Conservation (phyloP, 495 filamentous ascomycete species). For the Penicillium taxi region DNA sequence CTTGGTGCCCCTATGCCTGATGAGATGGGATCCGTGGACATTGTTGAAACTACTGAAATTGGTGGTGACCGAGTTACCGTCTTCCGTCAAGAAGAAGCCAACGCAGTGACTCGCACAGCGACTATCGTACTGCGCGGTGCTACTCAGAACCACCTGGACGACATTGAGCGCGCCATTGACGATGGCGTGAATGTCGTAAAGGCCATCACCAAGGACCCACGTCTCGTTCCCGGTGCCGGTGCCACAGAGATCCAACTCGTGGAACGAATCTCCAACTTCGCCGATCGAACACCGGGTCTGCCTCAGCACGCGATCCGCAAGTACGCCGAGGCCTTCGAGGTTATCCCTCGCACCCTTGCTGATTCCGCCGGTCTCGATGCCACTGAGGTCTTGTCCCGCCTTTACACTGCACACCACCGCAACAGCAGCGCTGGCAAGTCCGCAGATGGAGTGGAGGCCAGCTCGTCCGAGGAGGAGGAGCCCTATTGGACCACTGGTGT, state of each 20-base stretch:
- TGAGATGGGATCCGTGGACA: slow-evolving; percentile 91
- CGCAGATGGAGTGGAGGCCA: slow-evolving; percentile 30
- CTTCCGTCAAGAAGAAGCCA: slow-evolving; percentile 92
- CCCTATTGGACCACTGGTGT: slow-evolving; percentile 85
- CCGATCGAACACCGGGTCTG: slow-evolving; percentile 84
- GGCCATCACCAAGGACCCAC: slow-evolving; percentile 87
- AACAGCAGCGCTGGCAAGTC: slow-evolving; percentile 20
- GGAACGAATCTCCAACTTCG: slow-evolving; percentile 79
- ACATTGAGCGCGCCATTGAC: slow-evolving; percentile 94
- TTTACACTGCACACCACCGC: slow-evolving; percentile 88
- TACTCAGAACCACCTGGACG: slow-evolving; percentile 96
- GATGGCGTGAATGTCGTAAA: slow-evolving; percentile 99
- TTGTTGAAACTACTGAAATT: slow-evolving; percentile 97
- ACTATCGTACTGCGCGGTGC: slow-evolving; percentile 93
- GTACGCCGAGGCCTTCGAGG: slow-evolving; percentile 95
- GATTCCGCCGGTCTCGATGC: slow-evolving; percentile 94
- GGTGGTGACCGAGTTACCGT: slow-evolving; percentile 98
- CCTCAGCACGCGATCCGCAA: slow-evolving; percentile 95
- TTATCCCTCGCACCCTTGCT: slow-evolving; percentile 85
- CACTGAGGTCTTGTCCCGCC: slow-evolving; percentile 81
- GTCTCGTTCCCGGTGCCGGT: slow-evolving; percentile 88
- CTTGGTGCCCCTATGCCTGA: slow-evolving; percentile 98
- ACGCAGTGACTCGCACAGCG: slow-evolving; percentile 82
- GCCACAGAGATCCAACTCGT: slow-evolving; percentile 94
- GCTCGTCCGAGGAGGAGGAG: slow-evolving; percentile 44